Base-by-base conservation (phyloP, 2,329 filamentous ascomycete genomes). In the Xylariaceae sp. region DNA sequence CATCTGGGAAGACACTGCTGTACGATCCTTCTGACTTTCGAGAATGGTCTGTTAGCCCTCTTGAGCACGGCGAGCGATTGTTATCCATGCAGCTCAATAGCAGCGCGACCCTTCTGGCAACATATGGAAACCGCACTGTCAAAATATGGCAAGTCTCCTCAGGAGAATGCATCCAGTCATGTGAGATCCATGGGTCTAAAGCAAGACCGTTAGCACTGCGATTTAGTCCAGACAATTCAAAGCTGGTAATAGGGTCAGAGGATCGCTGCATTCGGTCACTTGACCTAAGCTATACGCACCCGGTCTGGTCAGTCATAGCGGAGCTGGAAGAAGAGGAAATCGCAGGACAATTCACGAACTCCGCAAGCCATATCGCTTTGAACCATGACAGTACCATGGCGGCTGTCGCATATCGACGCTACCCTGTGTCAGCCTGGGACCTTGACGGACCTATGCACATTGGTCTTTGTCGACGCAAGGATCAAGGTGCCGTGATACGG, bases 381-480 rank as follows among this genome's bases (percentile, higher is more conserved):
- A 63, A 49, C 30, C 41, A 45, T 9, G 57, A 64, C 34, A 53
- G 55, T 3, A 54, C 30, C 1, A 36, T 59, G 42, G 41, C 59
- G 34, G 56, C 56, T 22, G 49, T 60, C 12, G 60, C 50, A 4
- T 63, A 64, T 38, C 53, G 59, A 8, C 48, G 55, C 2, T 46
- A 58, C 36, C 59, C 61, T 0, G 38, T 60, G 3, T 57, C 60
- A 3, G 59, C 53, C 1, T 62, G 59, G 60, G 57, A 62, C 22
- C 37, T 54, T 18, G 45, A 55, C 28, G 50, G 48, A 8, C 47
- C 53, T 22, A 35, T 49, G 2, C 52, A 51, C 22, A 45, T 62
- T 19, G 53, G 56, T n/a, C 56, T 54, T 24, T 62, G 59, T 42
- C 51, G 54, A 48, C 49, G 52, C 34, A 50, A 44, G 30, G 24